Evolutionary conservation across 305 asterid genomes (phyloP).

Genomic region (Solanum hybrid): DNA sequence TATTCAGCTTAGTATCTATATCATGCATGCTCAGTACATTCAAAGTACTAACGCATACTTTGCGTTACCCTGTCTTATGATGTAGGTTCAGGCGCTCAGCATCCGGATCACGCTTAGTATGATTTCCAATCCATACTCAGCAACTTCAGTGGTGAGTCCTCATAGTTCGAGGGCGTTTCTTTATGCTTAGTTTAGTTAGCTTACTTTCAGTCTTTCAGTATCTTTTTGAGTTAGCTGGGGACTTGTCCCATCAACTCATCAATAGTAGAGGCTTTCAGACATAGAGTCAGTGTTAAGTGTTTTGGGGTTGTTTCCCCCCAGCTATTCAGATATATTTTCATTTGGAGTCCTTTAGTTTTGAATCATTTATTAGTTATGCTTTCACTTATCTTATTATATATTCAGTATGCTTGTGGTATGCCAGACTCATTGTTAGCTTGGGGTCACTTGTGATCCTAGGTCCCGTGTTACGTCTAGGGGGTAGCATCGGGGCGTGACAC

Average conservation of each 20-base stretch:
- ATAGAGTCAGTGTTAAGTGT: not conserved
- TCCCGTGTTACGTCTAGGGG: not conserved
- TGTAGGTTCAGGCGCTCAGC: not conserved
- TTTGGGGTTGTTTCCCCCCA: not conserved
- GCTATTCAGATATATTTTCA: too few species aligned
- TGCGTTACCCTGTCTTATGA: not conserved
- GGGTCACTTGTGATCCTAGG: not conserved
- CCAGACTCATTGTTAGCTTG: not conserved
- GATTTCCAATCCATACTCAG: not conserved
- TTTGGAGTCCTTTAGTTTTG: not conserved
- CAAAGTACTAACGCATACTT: not conserved
- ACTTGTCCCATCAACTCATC: not conserved
- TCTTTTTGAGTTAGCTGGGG: not conserved
- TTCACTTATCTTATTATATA: not conserved
- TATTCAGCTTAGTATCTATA: not conserved
- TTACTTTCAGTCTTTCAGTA: too few species aligned
- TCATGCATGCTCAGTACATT: not conserved
- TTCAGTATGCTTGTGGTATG: not conserved
- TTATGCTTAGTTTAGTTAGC: not conserved
- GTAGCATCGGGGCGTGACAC: not conserved
- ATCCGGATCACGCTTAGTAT: not conserved
- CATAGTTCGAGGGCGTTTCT: not conserved
- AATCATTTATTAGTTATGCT: too few species aligned
- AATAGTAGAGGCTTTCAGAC: not conserved
- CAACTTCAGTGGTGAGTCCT: not conserved